phyloP scores from a whole-genome alignment of 495 filamentous ascomycete species.

The Hypoxylon fragiforme region DNA sequence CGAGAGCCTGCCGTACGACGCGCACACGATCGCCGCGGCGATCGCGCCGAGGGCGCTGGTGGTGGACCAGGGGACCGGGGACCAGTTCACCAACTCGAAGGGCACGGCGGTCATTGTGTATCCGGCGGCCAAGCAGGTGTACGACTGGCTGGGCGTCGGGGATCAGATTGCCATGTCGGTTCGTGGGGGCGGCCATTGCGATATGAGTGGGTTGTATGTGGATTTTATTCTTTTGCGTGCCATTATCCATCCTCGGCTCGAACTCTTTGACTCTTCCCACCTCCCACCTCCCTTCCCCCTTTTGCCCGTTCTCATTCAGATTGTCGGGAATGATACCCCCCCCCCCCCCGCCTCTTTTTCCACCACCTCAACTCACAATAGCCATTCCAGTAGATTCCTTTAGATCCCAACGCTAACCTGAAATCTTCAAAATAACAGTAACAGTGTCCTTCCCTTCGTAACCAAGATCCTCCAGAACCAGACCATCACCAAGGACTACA shows the following conservation, averaged over 20 bases:
- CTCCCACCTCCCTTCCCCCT: too few relatives aligned
- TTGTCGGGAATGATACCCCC: too few relatives aligned
- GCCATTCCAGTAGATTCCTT: too few relatives aligned
- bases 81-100: slow-evolving; percentile 56
- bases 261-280: too few relatives aligned
- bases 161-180: slow-evolving; percentile 56
- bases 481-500: slow-evolving; percentile 50
- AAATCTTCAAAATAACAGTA: too few relatives aligned
- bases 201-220: slow-evolving; percentile 53
- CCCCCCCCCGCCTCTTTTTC: too few relatives aligned
- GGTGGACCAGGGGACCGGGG: slow-evolving; percentile 54
- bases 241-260: not conserved
- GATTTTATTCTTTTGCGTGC: not conserved
- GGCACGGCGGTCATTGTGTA: slow-evolving; percentile 54
- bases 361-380: too few relatives aligned
- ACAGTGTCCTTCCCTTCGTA: slow-evolving; percentile 55
- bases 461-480: slow-evolving; percentile 54
- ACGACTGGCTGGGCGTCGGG: slow-evolving; percentile 53
- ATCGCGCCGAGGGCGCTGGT: slow-evolving; percentile 57
- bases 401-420: too few relatives aligned
- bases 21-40: slow-evolving; percentile 57
- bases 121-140: slow-evolving; percentile 55
- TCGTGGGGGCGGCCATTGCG: slow-evolving; percentile 53
- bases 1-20: slow-evolving; percentile 54
- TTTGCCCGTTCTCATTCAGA: too few relatives aligned